Conservation (phyloP, 2,329 filamentous ascomycete species). For the Botrytis hyacinthi region DNA sequence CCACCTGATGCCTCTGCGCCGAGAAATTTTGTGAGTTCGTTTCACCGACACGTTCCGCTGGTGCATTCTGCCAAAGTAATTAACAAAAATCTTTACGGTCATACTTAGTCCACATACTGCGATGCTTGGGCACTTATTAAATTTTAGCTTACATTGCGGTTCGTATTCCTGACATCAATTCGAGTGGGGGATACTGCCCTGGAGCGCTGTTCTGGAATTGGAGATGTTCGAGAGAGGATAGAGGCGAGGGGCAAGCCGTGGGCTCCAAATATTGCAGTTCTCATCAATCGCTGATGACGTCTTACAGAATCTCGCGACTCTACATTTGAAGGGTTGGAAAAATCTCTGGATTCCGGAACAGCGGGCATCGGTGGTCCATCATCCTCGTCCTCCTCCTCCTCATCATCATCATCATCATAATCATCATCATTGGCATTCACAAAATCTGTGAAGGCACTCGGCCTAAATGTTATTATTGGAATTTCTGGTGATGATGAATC, state of each 20-base stretch:
- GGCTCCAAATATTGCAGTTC: constrained; percentile 29
- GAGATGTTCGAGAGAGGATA: constrained; percentile 22
- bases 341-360: constrained; percentile 33
- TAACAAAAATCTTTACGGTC: not conserved
- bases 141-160: not conserved
- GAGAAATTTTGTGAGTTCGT: not conserved
- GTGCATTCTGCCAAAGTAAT: not conserved
- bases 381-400: constrained; percentile 16
- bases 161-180: not conserved
- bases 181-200: constrained; percentile 13
- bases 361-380: constrained; percentile 35
- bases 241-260: constrained; percentile 31
- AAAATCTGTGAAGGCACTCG: not conserved
- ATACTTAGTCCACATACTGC: not conserved
- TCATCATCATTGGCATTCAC: not conserved
- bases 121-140: not conserved
- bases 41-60: not conserved
- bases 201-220: not conserved
- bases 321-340: constrained; percentile 22
- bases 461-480: constrained; percentile 27
- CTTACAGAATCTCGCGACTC: constrained; percentile 27
- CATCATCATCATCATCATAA: not conserved
- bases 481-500: not conserved
- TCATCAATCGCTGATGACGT: constrained; percentile 12
- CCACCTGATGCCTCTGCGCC: not conserved